Evolutionary conservation across 805 yeast genomes (phyloP).

Genomic region (Tetrapisispora phaffii): DNA sequence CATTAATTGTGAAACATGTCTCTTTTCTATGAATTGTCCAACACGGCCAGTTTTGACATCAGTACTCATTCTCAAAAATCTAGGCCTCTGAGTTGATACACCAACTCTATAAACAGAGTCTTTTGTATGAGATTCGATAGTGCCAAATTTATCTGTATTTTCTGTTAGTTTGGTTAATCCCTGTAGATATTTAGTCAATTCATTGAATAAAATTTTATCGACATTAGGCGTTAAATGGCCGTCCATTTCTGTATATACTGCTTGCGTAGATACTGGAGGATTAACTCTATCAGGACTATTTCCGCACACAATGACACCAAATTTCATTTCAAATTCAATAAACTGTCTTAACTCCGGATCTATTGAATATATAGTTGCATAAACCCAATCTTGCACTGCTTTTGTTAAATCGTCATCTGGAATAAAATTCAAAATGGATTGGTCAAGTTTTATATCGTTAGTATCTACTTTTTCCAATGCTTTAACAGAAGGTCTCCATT

Average conservation of each 20-base stretch:
- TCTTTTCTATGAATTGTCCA: slow-evolving; percentile 62
- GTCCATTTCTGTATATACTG: slow-evolving; percentile 47
- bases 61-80: slow-evolving; percentile 53
- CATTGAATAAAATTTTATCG: slow-evolving; percentile 51
- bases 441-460: slow-evolving; percentile 29
- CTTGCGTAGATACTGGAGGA: slow-evolving; percentile 60
- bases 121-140: slow-evolving; percentile 50
- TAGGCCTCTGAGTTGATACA: slow-evolving; percentile 56
- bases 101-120: slow-evolving; percentile 56
- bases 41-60: slow-evolving; percentile 60
- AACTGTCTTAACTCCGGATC: slow-evolving; percentile 42
- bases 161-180: slow-evolving; percentile 44
- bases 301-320: slow-evolving; percentile 62
- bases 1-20: slow-evolving; percentile 60
- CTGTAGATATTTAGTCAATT: slow-evolving; percentile 43
- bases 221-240: slow-evolving; percentile 57
- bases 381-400: slow-evolving; percentile 80
- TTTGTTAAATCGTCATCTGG: slow-evolving; percentile 71
- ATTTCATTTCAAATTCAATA: slow-evolving; percentile 65
- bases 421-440: slow-evolving; percentile 54
- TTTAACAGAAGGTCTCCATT: slow-evolving; percentile 44
- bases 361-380: slow-evolving; percentile 64
- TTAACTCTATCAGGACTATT: slow-evolving; percentile 50
- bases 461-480: slow-evolving; percentile 26
- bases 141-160: slow-evolving; percentile 44